A percentile compares a stretch with the other conserved stretches of the same genome.
Conservation (phyloP, 108 stramenopile species). For the Cyclotella kingstonii region DNA sequence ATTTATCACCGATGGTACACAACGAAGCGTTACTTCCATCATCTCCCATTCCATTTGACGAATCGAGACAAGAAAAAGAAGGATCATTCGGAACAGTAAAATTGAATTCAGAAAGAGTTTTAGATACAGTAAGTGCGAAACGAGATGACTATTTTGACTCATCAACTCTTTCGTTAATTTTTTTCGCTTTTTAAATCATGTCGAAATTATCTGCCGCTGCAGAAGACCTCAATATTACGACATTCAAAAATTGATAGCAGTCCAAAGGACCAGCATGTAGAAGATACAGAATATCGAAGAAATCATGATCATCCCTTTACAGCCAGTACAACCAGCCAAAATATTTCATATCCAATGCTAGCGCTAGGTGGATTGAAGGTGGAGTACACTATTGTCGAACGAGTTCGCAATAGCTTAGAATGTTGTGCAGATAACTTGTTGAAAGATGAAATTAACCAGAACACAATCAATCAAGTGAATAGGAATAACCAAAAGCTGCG, state of each 20-base stretch:
- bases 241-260: not conserved
- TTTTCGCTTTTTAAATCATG: too few relatives aligned
- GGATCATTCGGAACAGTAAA: not conserved
- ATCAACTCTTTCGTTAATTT: too few relatives aligned
- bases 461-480: constrained; percentile 1
- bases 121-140: too few relatives aligned
- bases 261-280: not conserved
- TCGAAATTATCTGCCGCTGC: not conserved
- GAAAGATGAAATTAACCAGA: not conserved
- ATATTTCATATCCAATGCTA: constrained; percentile 34
- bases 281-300: not conserved
- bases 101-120: too few relatives aligned
- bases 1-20: not conserved
- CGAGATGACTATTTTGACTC: too few relatives aligned
- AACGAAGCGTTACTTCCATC: not conserved
- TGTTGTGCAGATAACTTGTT: constrained; percentile 10
- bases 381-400: constrained; percentile 24
- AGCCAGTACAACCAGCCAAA: constrained; percentile 5
- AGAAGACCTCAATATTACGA: not conserved
- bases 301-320: not conserved
- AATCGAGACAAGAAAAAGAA: not conserved
- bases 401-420: constrained; percentile 26
- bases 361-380: constrained; percentile 31
- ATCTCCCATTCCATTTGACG: not conserved
- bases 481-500: constrained; percentile 11